phyloP scores from a whole-genome alignment of 2,329 filamentous ascomycete genomes.

The Venturiaceae sp. region DNA sequence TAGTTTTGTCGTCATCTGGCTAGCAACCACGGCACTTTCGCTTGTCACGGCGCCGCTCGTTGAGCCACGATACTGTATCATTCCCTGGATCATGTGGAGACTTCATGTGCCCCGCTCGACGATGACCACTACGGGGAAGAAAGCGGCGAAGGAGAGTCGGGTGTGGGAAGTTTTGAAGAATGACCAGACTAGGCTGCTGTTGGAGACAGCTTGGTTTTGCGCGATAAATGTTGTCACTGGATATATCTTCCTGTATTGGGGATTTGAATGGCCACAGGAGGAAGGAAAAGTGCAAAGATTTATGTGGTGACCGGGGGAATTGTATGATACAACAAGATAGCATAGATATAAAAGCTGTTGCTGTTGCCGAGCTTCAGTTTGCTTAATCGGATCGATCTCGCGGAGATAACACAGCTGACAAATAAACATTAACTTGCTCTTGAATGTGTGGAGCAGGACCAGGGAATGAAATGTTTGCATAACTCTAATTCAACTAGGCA shows the following conservation, averaged over 20 bases:
- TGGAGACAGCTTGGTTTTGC: constrained; percentile 63
- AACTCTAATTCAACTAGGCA: neutral
- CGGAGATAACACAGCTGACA: neutral
- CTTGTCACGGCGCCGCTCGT: constrained; percentile 85
- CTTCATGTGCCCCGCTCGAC: constrained; percentile 53
- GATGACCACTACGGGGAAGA: neutral
- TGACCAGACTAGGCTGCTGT: constrained; percentile 1
- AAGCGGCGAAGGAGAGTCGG: neutral
- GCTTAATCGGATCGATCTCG: neutral
- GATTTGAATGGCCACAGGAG: constrained; percentile 58
- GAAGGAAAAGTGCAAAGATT: constrained; percentile 59
- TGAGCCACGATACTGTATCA: constrained; percentile 91
- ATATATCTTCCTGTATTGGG: constrained; percentile 59
- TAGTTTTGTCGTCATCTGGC: constrained; percentile 49
- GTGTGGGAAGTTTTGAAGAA: neutral
- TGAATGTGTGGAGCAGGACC: no score
- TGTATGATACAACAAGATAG: no score
- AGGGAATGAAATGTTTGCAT: neutral
- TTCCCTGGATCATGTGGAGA: constrained; percentile 91
- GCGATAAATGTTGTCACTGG: constrained; percentile 56
- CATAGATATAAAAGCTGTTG: neutral
- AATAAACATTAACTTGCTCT: no score
- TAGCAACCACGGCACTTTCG: constrained; percentile 65
- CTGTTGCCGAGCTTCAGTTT: no score
- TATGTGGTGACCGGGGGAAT: constrained; percentile 55